Base-by-base conservation (phyloP, 2,329 filamentous ascomycete genomes). In the Chrysosphaeria jannelii region DNA sequence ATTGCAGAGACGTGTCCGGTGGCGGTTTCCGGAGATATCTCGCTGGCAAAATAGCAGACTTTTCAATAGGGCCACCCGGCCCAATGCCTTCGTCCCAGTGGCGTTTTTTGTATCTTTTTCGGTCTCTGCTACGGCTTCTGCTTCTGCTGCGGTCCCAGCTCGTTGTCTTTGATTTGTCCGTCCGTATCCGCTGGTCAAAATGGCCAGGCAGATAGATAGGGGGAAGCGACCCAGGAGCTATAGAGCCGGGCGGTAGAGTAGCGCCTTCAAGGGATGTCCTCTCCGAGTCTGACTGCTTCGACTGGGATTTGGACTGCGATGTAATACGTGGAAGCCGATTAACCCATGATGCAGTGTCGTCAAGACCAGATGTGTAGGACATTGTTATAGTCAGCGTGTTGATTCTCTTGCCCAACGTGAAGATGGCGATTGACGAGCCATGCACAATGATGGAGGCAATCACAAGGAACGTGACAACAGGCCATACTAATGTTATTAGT, bases 381-480 rank as follows among this genome's bases (percentile, higher is more conserved):
- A 97, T 74, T 26, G 85, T 91, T 29, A 97, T 54, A 1, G 75
- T 79, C 33, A 97, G 48, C 0, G 85, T 93, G 47, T 93, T 93
- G 57, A 97, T 97, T 29, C 74, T 79, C 45, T 93, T 97, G 35
- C 85, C 85, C 2, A 97, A 60, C 0, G 85, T 93, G 36, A 97
- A 97, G 6, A 97, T 85, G 5, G 85, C 85, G 34, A 97, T 71
- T 0, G 85, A 93, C n/a, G 85, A 93, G 12, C 85, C 85, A 37
- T 97, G 85, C 2, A 97, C 75, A 18, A 93, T 46, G 35, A 97
- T 97, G 8, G 85, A 97, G 4, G 72, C 58, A 25, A 97, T 74
- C 29, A 97, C 81, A 36, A 97, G 50, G 44, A 97, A 97, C 1
- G 75, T 76, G 0, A 74, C 75, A 28, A 97, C 79, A 0, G 85